These are phyloP conservation scores for Brassica carinata DNA, from an alignment of 345 rosid species.

Conservation along the genomic window DNA sequence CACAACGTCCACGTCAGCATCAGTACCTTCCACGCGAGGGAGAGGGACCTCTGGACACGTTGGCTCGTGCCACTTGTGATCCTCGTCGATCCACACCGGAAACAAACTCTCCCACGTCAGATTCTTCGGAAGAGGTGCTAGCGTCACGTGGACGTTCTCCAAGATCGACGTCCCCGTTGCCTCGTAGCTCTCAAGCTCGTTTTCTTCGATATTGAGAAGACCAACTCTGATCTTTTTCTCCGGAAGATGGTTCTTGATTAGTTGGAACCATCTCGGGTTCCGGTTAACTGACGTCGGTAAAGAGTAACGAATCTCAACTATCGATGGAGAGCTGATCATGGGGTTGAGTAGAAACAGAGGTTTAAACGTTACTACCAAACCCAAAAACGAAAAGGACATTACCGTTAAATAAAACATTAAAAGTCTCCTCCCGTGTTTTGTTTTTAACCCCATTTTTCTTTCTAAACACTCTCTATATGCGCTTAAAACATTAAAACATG, in stretches of 20 bases:
- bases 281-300: not conserved
- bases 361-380: constrained; percentile 44
- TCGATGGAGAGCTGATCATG: constrained; percentile 25
- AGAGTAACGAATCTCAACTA: constrained; percentile 19
- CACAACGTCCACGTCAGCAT: constrained; percentile 55
- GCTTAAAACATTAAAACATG: not conserved
- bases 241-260: constrained; percentile 37
- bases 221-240: constrained; percentile 58
- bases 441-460: constrained; percentile 45
- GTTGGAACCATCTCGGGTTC: constrained; percentile 48
- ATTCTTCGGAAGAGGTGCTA: constrained; percentile 43
- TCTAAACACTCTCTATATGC: not conserved
- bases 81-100: constrained; percentile 86
- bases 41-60: constrained; percentile 74
- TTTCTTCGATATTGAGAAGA: constrained; percentile 49
- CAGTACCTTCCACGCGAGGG: constrained; percentile 43
- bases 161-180: constrained; percentile 17
- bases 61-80: constrained; percentile 35
- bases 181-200: constrained; percentile 15
- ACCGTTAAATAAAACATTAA: constrained; percentile 46
- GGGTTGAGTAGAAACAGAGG: constrained; percentile 24
- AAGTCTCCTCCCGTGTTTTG: constrained; percentile 36
- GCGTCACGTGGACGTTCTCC: constrained; percentile 45
- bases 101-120: constrained; percentile 62
- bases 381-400: constrained; percentile 43